phyloP scores from a whole-genome alignment of 805 yeast species.

The Wickerhamiella bombiphila region DNA sequence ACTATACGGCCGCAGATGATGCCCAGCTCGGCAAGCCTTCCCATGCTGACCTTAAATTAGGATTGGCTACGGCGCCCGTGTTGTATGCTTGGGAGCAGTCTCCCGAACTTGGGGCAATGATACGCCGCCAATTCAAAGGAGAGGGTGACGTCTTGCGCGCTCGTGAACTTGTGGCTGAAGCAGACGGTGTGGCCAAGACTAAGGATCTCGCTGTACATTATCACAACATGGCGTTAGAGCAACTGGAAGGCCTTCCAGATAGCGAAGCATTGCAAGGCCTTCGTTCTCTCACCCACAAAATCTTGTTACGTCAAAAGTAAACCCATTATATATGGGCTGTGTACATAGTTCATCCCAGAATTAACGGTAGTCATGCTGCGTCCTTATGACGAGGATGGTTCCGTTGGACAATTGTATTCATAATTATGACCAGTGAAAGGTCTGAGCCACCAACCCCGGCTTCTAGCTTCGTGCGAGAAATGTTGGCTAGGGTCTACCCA shows the following conservation, averaged over 20 bases:
- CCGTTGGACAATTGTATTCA: too few relatives aligned
- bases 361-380: too few relatives aligned
- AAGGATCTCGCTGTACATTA: constrained; percentile 62
- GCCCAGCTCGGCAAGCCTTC: constrained; percentile 85
- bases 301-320: constrained; percentile 66
- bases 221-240: constrained; percentile 57
- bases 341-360: too few relatives aligned
- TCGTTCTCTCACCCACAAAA: constrained; percentile 67
- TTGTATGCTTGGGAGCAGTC: constrained; percentile 83
- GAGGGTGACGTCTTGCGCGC: constrained; percentile 82
- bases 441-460: too few relatives aligned
- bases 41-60: constrained; percentile 85
- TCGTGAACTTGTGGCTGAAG: constrained; percentile 50
- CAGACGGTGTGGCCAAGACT: constrained; percentile 66
- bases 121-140: constrained; percentile 64
- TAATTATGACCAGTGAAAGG: too few relatives aligned
- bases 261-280: constrained; percentile 82
- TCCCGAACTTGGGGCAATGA: constrained; percentile 72
- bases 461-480: too few relatives aligned
- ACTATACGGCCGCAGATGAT: constrained; percentile 69
- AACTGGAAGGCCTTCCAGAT: constrained; percentile 59
- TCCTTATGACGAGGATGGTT: too few relatives aligned
- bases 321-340: too few relatives aligned
- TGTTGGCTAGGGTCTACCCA: not conserved
- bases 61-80: constrained; percentile 94